Conservation (phyloP, 306 rosid genomes). For the Vachellia collinsii region DNA sequence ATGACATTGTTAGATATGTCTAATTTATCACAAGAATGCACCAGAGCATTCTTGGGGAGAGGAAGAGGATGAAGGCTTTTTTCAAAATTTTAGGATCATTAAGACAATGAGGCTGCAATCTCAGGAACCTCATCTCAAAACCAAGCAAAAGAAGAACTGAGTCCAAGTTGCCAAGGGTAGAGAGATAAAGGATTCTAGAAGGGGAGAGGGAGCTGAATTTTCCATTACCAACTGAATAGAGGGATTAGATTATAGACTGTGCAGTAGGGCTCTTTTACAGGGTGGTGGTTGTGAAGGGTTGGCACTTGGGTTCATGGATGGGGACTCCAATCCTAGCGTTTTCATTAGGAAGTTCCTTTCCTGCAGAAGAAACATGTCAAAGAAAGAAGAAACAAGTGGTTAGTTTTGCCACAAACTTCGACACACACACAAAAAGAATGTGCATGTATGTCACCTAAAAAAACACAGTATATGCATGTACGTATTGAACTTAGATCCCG, state of each 20-base stretch:
- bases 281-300: conserved; percentile 68
- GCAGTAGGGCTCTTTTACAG: conserved; percentile 91
- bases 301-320: conserved; percentile 53
- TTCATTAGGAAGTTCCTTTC: conserved; percentile 84
- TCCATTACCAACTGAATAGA: conserved; percentile 43
- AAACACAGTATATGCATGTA: no score
- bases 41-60: conserved; percentile 53
- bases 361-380: conserved; percentile 48
- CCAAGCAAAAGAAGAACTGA: conserved; percentile 36
- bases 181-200: conserved; percentile 15
- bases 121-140: conserved; percentile 38
- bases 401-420: conserved; percentile 34
- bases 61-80: conserved; percentile 54
- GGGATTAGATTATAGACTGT: conserved; percentile 60
- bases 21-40: conserved; percentile 52
- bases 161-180: conserved; percentile 26
- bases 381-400: conserved; percentile 28
- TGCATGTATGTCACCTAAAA: background rate
- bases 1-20: conserved; percentile 55
- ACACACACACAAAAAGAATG: background rate
- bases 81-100: conserved; percentile 59
- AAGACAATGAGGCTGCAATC: conserved; percentile 52
- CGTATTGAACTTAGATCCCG: background rate
- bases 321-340: conserved; percentile 86
- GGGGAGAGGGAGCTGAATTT: conserved; percentile 21